Conservation (phyloP, 202 grass and related monocot genomes). For the Dendrocalamus latiflorus region DNA sequence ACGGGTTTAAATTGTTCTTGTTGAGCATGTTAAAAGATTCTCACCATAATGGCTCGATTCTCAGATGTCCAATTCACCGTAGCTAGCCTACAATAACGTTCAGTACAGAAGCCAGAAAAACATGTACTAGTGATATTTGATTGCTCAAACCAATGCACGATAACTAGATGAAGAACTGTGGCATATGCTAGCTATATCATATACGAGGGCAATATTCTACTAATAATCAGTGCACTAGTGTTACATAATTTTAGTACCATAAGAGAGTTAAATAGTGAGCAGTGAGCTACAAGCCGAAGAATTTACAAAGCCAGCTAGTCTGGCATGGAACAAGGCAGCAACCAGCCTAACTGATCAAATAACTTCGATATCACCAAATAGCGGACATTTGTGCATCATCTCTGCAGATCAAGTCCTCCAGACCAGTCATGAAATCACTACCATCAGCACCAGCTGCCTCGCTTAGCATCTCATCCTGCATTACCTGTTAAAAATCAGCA, state of each 20-base stretch:
- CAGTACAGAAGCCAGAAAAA: not conserved
- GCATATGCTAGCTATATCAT: not conserved
- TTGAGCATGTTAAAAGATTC: not conserved
- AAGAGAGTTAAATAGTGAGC: not conserved
- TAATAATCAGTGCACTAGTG: no score
- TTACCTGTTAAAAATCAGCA: conserved; percentile 35
- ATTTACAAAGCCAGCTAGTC: conserved; percentile 39
- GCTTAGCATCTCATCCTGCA: conserved; percentile 43
- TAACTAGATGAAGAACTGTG: not conserved
- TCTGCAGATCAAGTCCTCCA: conserved; percentile 59
- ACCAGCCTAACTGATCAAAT: conserved; percentile 10
- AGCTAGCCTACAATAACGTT: not conserved
- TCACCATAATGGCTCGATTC: not conserved
- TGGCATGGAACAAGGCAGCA: not conserved
- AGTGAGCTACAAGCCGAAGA: conserved; percentile 15
- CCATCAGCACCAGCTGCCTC: conserved; percentile 30
- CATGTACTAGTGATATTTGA: not conserved
- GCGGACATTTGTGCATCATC: conserved; percentile 40
- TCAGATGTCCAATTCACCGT: not conserved
- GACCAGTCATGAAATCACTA: conserved; percentile 56
- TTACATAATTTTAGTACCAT: no score
- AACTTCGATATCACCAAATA: conserved; percentile 37
- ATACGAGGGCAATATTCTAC: not conserved
- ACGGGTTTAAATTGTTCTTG: not conserved
- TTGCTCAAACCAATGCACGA: not conserved